Base-by-base conservation (phyloP, 2,329 filamentous ascomycete genomes). In the Juglanconis oblonga region DNA sequence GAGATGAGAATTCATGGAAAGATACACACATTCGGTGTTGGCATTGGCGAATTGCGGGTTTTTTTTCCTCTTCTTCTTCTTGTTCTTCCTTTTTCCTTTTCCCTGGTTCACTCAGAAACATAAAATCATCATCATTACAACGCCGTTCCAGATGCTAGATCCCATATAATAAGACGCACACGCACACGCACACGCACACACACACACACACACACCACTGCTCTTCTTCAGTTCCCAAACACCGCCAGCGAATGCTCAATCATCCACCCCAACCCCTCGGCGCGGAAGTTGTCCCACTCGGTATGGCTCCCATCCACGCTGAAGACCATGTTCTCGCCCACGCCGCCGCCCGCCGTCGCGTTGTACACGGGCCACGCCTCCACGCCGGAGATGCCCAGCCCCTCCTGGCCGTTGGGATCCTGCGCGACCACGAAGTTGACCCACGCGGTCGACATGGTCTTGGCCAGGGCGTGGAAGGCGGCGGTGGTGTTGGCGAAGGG, bases 371-470 rank as follows among this genome's bases (percentile, higher is more conserved):
- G 65, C 65, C 65, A 68, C 29, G 55, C 10, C 10, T 13, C 31
- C 7, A 66, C 10, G 58, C 59, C 42, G 11, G 40, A 13, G 54
- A 64, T 55, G 11, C 47, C 49, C 29, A 58, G 48, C 61, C 64
- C 56, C 61, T 66, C 35, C 66, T 56, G 45, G 58, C 69, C 62
- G 61, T 78, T 81, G 29, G 81, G 81, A 67, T 81, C 72, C 24
- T 76, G 67, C 49, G 71, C 72, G 52, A 76, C 70, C 54, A 82
- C 74, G 63, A 84, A 85, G 4, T 72, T 74, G 31, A 79, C 76
- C 82, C 82, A 84, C 74, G 79, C 79, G 53, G 73, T 71, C 51
- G 74, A 75, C 77, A 84, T 83, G 64, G 78, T 67, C 48, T 76
- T 69, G 14, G 79, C 77, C 29, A 85, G 70, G 5, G 70, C 64